Evolutionary conservation across 2,329 filamentous ascomycete species (phyloP).

Genomic region (Aspergillus sergii): DNA sequence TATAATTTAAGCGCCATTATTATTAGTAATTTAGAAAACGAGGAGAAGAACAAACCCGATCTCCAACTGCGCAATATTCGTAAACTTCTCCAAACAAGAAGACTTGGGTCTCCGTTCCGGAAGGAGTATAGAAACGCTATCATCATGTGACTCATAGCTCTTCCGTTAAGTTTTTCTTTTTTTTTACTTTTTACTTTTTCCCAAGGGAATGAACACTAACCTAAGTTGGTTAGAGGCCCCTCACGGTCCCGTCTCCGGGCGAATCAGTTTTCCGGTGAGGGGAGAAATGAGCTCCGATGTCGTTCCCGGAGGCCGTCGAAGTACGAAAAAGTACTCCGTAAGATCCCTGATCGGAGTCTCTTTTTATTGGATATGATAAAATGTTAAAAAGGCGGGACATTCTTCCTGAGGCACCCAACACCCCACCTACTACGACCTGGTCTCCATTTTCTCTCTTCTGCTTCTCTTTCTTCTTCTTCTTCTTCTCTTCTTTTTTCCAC

Average conservation of each 20-base stretch:
- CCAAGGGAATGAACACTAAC: neutral
- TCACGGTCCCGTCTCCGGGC: neutral
- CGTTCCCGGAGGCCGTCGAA: neutral
- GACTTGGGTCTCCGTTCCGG: neutral
- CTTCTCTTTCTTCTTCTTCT: slow-evolving; percentile 2
- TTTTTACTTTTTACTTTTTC: too few species aligned
- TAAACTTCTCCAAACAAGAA: neutral
- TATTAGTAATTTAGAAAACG: neutral
- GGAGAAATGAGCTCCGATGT: neutral
- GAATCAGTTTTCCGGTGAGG: neutral
- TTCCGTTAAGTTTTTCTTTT: neutral
- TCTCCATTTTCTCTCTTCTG: slow-evolving; percentile 12
- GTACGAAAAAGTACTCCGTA: slow-evolving; percentile 6
- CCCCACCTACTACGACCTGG: slow-evolving; percentile 2
- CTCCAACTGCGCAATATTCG: neutral
- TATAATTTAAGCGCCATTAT: neutral
- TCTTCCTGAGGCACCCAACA: slow-evolving; percentile 15
- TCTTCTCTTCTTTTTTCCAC: slow-evolving; percentile 10
- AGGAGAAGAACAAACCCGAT: neutral
- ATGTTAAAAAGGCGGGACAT: slow-evolving; percentile 3
- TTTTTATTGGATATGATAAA: neutral
- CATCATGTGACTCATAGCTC: slow-evolving; percentile 1
- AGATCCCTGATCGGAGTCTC: neutral
- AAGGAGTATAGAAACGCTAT: neutral
- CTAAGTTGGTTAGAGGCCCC: neutral